phyloP scores from a whole-genome alignment of 73 alveolate species.

The Paramecium pentaurelia region DNA sequence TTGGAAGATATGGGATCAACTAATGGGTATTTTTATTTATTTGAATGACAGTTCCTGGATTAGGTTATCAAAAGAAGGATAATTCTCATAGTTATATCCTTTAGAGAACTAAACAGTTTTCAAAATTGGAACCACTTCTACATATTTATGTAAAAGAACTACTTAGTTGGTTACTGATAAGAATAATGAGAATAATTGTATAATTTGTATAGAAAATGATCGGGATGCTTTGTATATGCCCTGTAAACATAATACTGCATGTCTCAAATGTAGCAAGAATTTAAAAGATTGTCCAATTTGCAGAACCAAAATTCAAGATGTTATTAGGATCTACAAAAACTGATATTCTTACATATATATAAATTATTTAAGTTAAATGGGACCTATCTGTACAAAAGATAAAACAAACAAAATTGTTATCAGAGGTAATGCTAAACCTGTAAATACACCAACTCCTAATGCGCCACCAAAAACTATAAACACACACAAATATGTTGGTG shows the following conservation, averaged over 20 bases:
- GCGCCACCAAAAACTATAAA: background rate
- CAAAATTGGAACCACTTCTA: constrained; percentile 57
- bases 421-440: background rate
- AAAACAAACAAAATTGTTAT: background rate
- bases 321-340: constrained; percentile 71
- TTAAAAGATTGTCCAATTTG: constrained; percentile 79
- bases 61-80: constrained; percentile 54
- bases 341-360: constrained; percentile 1
- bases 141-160: constrained; percentile 33
- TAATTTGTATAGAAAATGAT: constrained; percentile 71
- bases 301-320: constrained; percentile 73
- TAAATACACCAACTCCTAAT: background rate
- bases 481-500: background rate
- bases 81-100: background rate
- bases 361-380: background rate
- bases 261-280: constrained; percentile 75
- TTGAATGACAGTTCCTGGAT: constrained; percentile 39
- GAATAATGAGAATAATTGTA: constrained; percentile 55
- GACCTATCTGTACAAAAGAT: constrained; percentile 22
- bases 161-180: background rate
- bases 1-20: constrained; percentile 62
- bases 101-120: constrained; percentile 40
- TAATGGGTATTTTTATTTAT: constrained; percentile 42
- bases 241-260: constrained; percentile 79
- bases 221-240: constrained; percentile 79